phyloP scores from a whole-genome alignment of 495 filamentous ascomycete species.

The Aspergillus conjunctus region DNA sequence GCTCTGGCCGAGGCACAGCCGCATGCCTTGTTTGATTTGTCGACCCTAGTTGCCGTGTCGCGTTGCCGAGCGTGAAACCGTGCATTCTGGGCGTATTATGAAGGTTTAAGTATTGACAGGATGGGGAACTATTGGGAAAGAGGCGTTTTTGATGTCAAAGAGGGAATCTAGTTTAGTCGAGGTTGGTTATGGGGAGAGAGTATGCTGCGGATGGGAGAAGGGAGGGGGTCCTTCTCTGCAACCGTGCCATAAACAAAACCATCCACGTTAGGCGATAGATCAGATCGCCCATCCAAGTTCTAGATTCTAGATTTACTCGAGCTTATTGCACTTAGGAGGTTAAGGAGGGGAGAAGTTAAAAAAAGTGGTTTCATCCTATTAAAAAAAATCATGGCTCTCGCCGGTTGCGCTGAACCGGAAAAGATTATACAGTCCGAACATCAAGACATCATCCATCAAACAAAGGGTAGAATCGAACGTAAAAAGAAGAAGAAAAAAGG shows the following conservation, averaged over 20 bases:
- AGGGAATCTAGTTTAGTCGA: no score
- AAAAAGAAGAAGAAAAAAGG: slow-evolving; percentile 12
- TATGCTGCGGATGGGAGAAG: no score
- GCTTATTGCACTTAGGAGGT: not conserved
- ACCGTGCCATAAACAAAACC: no score
- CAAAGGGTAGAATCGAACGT: not conserved
- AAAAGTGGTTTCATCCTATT: not conserved
- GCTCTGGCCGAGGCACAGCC: not conserved
- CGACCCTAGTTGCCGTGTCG: not conserved
- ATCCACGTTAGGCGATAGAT: not conserved
- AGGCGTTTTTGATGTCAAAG: no score
- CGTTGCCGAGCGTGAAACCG: not conserved
- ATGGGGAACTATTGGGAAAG: no score
- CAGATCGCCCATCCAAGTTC: not conserved
- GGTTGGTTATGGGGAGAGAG: no score
- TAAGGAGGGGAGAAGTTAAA: not conserved
- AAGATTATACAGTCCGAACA: not conserved
- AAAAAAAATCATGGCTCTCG: slow-evolving; percentile 5
- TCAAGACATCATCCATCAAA: not conserved
- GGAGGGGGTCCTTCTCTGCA: no score
- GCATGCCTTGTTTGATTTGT: not conserved
- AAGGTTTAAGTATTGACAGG: no score
- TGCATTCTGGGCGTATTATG: not conserved
- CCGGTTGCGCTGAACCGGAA: not conserved
- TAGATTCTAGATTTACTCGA: not conserved